Conservation (phyloP, 2,329 filamentous ascomycete species). For the Fusarium sp. region DNA sequence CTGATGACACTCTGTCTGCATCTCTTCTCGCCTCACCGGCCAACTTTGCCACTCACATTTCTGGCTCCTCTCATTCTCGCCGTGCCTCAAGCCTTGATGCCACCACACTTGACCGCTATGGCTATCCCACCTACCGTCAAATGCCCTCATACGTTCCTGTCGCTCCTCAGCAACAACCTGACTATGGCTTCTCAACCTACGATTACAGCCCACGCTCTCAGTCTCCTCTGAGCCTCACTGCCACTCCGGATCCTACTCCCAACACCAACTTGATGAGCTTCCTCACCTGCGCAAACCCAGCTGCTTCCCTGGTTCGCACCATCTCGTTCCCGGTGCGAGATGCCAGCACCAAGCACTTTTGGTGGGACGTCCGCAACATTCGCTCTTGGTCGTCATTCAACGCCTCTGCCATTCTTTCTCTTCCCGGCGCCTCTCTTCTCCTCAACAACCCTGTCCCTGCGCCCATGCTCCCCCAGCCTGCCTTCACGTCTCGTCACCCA, state of each 20-base stretch:
- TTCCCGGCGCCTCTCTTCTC: conserved; percentile 76
- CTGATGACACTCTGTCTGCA: conserved; percentile 43
- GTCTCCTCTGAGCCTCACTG: conserved; percentile 54
- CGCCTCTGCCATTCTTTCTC: conserved; percentile 72
- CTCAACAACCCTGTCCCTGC: conserved; percentile 74
- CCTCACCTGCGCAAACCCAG: conserved; percentile 81
- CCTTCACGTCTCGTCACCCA: conserved; percentile 69
- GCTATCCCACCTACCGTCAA: conserved; percentile 85
- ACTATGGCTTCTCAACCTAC: conserved; percentile 55
- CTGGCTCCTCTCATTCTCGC: conserved; percentile 50
- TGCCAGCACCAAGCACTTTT: conserved; percentile 82
- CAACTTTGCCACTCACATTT: conserved; percentile 57
- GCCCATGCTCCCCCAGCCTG: conserved; percentile 67
- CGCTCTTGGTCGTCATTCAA: conserved; percentile 85
- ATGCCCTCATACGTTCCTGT: conserved; percentile 60
- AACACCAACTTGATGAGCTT: conserved; percentile 80
- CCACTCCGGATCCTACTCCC: conserved; percentile 57
- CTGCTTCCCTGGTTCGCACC: conserved; percentile 81
- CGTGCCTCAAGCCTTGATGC: conserved; percentile 76
- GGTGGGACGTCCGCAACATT: conserved; percentile 94
- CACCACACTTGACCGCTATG: conserved; percentile 72
- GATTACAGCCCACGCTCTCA: conserved; percentile 57
- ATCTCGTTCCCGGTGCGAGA: conserved; percentile 74
- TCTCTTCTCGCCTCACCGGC: conserved; percentile 75
- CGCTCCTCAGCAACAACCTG: conserved; percentile 38